A percentile compares a stretch with the other conserved stretches of the same genome.
These are phyloP conservation scores for Xylogone sp. DNA, from an alignment of 2,329 filamentous ascomycete genomes.

Conservation along the genomic window DNA sequence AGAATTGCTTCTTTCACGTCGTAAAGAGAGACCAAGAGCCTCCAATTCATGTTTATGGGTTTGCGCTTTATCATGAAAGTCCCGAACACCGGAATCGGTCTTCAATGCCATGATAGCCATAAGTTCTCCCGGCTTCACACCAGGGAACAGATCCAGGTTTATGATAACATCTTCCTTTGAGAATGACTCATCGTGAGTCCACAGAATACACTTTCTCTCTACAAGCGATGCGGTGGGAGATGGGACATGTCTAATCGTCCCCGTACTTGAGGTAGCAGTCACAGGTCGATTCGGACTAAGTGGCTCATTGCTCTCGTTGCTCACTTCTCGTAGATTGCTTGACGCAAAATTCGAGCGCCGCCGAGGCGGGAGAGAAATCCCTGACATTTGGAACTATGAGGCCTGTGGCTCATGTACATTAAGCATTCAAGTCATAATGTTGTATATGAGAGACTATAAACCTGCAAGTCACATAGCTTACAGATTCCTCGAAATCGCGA, in stretches of 20 bases:
- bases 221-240: conserved; percentile 11
- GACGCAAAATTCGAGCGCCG: conserved; percentile 21
- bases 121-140: conserved; percentile 62
- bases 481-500: not conserved
- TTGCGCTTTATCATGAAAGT: conserved; percentile 37
- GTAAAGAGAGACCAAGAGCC: conserved; percentile 10
- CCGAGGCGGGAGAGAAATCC: conserved; percentile 15
- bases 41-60: conserved; percentile 18
- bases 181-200: conserved; percentile 61
- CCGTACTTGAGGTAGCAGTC: conserved; percentile 19
- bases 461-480: not conserved
- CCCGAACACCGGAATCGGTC: conserved; percentile 41
- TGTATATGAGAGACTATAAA: not conserved
- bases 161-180: conserved; percentile 76
- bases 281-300: conserved; percentile 17
- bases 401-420: conserved; percentile 8
- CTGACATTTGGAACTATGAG: conserved; percentile 20
- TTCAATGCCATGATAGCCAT: conserved; percentile 68
- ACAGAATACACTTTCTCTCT: conserved; percentile 27
- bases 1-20: conserved; percentile 18
- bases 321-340: conserved; percentile 27
- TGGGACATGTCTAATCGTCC: conserved; percentile 16
- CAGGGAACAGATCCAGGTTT: conserved; percentile 68
- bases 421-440: not conserved
- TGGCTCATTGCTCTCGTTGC: conserved; percentile 23